phyloP scores from a whole-genome alignment of 306 rosid species.

The Cicer arietinum region DNA sequence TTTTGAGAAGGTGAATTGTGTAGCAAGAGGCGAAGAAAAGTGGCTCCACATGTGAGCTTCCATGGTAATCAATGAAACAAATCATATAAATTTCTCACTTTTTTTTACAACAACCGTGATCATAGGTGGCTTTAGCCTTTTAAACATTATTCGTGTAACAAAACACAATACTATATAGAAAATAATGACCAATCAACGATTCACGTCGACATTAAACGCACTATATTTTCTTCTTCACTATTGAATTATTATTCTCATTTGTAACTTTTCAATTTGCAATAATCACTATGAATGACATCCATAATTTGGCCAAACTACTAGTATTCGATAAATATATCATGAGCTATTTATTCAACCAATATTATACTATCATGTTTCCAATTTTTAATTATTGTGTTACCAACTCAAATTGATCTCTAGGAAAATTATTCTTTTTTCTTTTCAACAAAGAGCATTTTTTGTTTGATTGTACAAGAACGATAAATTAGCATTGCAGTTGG shows the following conservation, averaged over 20 bases:
- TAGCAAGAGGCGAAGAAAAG: slow-evolving; percentile 17
- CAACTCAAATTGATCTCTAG: slow-evolving; percentile 28
- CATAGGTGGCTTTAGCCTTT: slow-evolving; percentile 10
- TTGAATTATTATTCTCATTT: slow-evolving; percentile 35
- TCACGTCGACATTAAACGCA: slow-evolving; percentile 25
- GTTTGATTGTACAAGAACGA: background rate
- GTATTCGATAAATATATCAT: slow-evolving; percentile 37
- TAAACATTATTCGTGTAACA: background rate
- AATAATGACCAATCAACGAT: slow-evolving; percentile 33
- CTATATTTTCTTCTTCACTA: slow-evolving; percentile 20
- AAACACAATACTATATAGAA: background rate
- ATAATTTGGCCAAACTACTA: slow-evolving; percentile 40
- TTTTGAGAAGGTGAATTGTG: slow-evolving; percentile 1
- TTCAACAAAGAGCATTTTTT: slow-evolving; percentile 14
- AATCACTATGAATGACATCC: slow-evolving; percentile 31
- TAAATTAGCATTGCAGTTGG: background rate
- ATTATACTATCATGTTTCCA: slow-evolving; percentile 14
- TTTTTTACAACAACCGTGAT: slow-evolving; percentile 35
- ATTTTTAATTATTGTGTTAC: background rate
- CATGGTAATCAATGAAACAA: background rate
- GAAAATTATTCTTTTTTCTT: slow-evolving; percentile 16
- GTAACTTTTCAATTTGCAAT: slow-evolving; percentile 46
- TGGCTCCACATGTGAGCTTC: slow-evolving; percentile 43
- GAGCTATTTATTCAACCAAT: slow-evolving; percentile 26
- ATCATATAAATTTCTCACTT: background rate